These are phyloP conservation scores for Dioscorea cayenensis DNA, from an alignment of 116 monocot species.

Conservation along the genomic window DNA sequence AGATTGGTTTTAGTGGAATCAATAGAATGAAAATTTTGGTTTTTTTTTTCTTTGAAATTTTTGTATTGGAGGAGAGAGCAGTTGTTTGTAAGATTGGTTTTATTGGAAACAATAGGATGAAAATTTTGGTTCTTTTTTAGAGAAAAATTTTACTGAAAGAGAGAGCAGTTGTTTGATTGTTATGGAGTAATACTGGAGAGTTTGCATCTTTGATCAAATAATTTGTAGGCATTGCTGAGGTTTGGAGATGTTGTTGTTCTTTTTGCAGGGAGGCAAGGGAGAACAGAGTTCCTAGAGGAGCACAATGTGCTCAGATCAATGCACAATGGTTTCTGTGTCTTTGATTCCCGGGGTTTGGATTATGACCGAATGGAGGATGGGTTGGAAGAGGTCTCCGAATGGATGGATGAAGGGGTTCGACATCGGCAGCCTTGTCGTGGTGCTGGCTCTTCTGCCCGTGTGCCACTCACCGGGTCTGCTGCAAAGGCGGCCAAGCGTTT, in stretches of 20 bases:
- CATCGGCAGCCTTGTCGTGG: constrained; percentile 46
- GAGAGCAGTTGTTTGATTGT: no score
- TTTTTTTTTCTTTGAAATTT: not conserved
- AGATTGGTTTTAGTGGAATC: not conserved
- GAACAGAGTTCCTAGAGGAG: constrained; percentile 50
- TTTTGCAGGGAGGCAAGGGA: constrained; percentile 20
- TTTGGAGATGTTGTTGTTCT: not conserved
- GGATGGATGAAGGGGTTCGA: constrained; percentile 53
- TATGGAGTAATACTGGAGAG: no score
- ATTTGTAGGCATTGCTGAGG: no score
- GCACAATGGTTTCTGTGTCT: constrained; percentile 64
- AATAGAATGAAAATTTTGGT: not conserved
- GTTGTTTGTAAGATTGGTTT: no score
- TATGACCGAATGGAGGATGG: constrained; percentile 14
- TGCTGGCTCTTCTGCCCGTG: not conserved
- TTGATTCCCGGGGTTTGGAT: constrained; percentile 53
- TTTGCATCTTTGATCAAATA: not conserved
- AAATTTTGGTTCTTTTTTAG: no score
- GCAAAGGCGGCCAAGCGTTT: constrained; percentile 19
- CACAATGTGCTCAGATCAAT: constrained; percentile 59
- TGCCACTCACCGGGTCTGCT: not conserved
- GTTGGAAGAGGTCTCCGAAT: constrained; percentile 39
- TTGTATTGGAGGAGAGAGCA: no score
- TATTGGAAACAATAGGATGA: no score
- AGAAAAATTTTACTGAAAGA: no score